Base-by-base conservation (phyloP, 495 filamentous ascomycete species). In the Podospora tetraspora region DNA sequence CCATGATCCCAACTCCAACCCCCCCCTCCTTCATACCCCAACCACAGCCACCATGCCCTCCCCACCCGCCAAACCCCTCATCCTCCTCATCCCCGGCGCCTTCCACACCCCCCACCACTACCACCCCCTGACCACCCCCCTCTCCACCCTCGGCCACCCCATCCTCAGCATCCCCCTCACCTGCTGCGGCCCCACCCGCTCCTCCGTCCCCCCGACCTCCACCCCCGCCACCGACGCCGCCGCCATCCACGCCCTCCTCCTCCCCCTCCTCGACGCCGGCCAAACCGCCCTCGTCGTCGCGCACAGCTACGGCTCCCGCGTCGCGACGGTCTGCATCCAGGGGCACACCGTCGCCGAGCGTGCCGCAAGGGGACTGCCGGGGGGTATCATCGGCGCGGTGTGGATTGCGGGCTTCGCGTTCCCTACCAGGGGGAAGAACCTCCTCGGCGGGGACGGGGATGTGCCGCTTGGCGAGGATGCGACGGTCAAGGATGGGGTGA, bases 81-180 rank as follows among this genome's bases (percentile, higher is more conserved):
- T 66, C 32, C 57, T 66, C 65, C 13, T 66, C 57, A 61, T 66
- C 29, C 65, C 65, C 27, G 65, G 65, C 29, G 65, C 57, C 58
- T 66, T 66, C 30, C 65, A 66, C 57, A 21, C 11, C 27, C 65
- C 65, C 37, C 22, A 22, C 13, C 57, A 66, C 58, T 61, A 66
- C 32, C 21, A 19, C 19, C 21, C 13, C 58, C 10, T 66, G 11
- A 66, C 60, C 30, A 21, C 37, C n/a, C 65, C 65, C 29, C 65
- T 66, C 30, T 29, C 37, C 37, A 29, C 9, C 21, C 65, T 34
- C 22, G 65, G 65, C 29, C 60, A 61, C 58, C 27, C 65, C 10
- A 59, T 66, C 32, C 57, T 66, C 58, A 52, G 58, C 32, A 37
- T 61, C 21, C 57, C 65, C 7, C 58, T 66, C 11, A 59, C 24